Evolutionary conservation across 768 basidiomycete genomes (phyloP), one percentile per base, ranked within the genome.

Genomic region (Collybia nuda): DNA sequence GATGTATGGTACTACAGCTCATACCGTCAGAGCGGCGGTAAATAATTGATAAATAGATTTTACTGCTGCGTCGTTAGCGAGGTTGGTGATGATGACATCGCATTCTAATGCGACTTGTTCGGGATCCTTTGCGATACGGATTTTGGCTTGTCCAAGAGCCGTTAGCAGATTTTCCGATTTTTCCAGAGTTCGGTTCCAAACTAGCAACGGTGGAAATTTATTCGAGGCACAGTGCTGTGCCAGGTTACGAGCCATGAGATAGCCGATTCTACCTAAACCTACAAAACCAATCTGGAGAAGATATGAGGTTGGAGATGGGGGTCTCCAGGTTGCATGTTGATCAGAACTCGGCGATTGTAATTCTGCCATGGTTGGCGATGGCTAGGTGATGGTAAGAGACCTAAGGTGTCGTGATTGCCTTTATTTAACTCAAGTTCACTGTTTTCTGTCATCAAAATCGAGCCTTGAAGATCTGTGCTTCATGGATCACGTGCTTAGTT

Each of bases 191-290:
- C 93, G 80, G 62, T 94, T 96, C 75, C 81, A 93, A 7, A 95
- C 76, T 28, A 86, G 63, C 46, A 94, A 62, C 3, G 90, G 82
- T 0, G 73, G 70, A 29, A 72, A 57, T 2, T 61, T 63, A 14
- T 61, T 62, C 5, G 67, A 57, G n/a, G 68, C 65, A 40, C 69
- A 75, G 55, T 77, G 71, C 39, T 68, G 80, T 1, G 88, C 89
- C 28, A 96, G 75, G 66, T 95, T 96, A 29, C 77, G 75, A 6
- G 87, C 88, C 88, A 94, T 93, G 17, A 73, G 65, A 59, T 75
- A 80, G 9, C 88, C 90, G 81, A 92, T 89, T 17, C 80, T 78
- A 17, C 86, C 85, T 15, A 86, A 54, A 2, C 76, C 76, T 12
- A 78, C 68, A 44, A 76, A 77, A 5, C 75, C 77, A 19, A 77